Evolutionary conservation across 2,329 filamentous ascomycete species (phyloP).

Genomic region (Coniella lustricola): DNA sequence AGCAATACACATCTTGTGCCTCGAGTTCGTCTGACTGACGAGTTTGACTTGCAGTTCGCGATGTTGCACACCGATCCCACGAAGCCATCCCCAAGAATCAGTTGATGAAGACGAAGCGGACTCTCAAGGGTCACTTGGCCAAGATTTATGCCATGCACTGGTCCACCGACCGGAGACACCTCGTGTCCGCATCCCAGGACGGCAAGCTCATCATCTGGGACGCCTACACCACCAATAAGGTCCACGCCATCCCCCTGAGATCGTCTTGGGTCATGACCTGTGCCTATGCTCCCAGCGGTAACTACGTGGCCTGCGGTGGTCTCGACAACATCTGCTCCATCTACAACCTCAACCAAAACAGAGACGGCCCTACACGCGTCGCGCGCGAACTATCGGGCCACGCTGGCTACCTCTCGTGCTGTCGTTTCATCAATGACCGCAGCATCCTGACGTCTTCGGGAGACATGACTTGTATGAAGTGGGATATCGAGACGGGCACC

Average conservation of each 20-base stretch:
- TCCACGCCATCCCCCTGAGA: slow-evolving; percentile 92
- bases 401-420: slow-evolving; percentile 96
- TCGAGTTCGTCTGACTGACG: slow-evolving; percentile 9
- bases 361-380: slow-evolving; percentile 94
- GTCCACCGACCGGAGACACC: slow-evolving; percentile 95
- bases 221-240: slow-evolving; percentile 98
- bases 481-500: slow-evolving; percentile 96
- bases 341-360: slow-evolving; percentile 91
- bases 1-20: no score
- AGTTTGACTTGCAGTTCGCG: slow-evolving; percentile 61
- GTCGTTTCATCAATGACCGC: slow-evolving; percentile 96
- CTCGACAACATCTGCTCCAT: slow-evolving; percentile 99
- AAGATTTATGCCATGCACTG: slow-evolving; percentile 99
- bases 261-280: slow-evolving; percentile 99
- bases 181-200: slow-evolving; percentile 96
- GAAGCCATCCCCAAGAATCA: slow-evolving; percentile 84
- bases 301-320: slow-evolving; percentile 97
- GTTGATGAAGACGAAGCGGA: slow-evolving; percentile 95
- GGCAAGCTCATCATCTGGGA: slow-evolving; percentile 99
- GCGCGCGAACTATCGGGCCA: slow-evolving; percentile 94
- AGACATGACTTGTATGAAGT: slow-evolving; percentile 99
- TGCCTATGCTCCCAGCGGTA: slow-evolving; percentile 95
- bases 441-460: slow-evolving; percentile 96
- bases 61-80: slow-evolving; percentile 86
- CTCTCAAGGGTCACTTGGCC: slow-evolving; percentile 92